phyloP scores from a whole-genome alignment of 345 rosid species.

The Populus nigra region DNA sequence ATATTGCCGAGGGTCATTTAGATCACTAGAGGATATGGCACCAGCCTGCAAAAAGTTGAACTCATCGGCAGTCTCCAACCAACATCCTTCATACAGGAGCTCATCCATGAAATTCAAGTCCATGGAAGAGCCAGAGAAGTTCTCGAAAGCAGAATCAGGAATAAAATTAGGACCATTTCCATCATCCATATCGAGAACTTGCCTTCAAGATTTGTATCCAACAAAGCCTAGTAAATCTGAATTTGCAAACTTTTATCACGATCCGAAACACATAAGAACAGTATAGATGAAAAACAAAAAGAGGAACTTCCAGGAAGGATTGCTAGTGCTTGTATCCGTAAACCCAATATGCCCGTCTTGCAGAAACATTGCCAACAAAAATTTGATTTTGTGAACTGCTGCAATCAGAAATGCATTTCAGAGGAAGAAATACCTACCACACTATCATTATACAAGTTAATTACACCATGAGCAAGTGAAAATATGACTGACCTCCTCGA shows the following conservation, averaged over 20 bases:
- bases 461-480: neutral
- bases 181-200: slow-evolving; percentile 46
- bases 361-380: slow-evolving; percentile 68
- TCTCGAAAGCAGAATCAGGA: slow-evolving; percentile 43
- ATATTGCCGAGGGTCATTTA: slow-evolving; percentile 22
- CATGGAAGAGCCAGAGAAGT: slow-evolving; percentile 52
- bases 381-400: slow-evolving; percentile 54
- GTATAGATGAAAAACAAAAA: slow-evolving; percentile 60
- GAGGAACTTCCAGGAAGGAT: slow-evolving; percentile 66
- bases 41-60: slow-evolving; percentile 36
- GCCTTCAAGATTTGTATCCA: slow-evolving; percentile 33
- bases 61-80: slow-evolving; percentile 62
- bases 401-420: slow-evolving; percentile 65
- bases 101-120: slow-evolving; percentile 90
- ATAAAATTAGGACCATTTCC: slow-evolving; percentile 36
- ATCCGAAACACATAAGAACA: slow-evolving; percentile 48
- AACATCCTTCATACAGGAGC: slow-evolving; percentile 76
- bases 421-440: slow-evolving; percentile 40
- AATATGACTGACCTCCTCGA: neutral
- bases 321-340: slow-evolving; percentile 40
- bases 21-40: slow-evolving; percentile 30
- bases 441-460: slow-evolving; percentile 19
- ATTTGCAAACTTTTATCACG: slow-evolving; percentile 35
- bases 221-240: slow-evolving; percentile 25
- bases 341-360: slow-evolving; percentile 53